A percentile compares a stretch with the other conserved stretches of the same genome.
These are phyloP conservation scores for Penicillium bovifimosum DNA, from an alignment of 495 filamentous ascomycete genomes.

Conservation along the genomic window DNA sequence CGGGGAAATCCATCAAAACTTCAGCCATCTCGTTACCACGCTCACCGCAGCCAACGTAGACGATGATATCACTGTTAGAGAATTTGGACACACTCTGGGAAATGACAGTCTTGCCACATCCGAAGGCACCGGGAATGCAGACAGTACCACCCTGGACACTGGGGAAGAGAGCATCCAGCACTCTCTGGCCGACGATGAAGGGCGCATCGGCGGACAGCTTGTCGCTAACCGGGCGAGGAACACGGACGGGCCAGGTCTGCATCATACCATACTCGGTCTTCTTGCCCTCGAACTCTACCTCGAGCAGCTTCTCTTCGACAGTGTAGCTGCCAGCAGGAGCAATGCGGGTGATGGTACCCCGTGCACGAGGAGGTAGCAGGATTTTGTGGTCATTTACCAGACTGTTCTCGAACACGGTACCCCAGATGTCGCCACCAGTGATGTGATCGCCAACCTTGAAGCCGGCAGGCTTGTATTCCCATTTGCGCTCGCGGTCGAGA, in stretches of 20 bases:
- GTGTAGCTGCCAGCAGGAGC: conserved; percentile 87
- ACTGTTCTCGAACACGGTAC: conserved; percentile 91
- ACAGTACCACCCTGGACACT: conserved; percentile 96
- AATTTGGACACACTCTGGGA: conserved; percentile 98
- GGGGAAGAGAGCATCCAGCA: conserved; percentile 96
- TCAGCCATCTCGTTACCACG: conserved; percentile 99
- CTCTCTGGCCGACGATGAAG: conserved; percentile 93
- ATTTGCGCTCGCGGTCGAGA: conserved; percentile 81
- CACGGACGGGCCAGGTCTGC: conserved; percentile 99
- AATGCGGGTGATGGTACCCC: conserved; percentile 87
- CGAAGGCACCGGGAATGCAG: conserved; percentile 97
- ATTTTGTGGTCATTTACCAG: conserved; percentile 94
- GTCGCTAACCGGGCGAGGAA: conserved; percentile 83
- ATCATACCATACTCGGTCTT: conserved; percentile 93
- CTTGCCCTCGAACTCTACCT: conserved; percentile 94
- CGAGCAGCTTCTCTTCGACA: conserved; percentile 88
- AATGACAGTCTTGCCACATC: conserved; percentile 99
- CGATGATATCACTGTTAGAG: conserved; percentile 98
- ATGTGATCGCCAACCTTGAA: conserved; percentile 96
- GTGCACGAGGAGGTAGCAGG: conserved; percentile 82
- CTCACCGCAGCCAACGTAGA: conserved; percentile 98
- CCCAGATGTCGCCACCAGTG: conserved; percentile 92
- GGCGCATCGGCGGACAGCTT: conserved; percentile 82
- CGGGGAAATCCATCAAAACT: conserved; percentile 99
- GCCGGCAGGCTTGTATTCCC: conserved; percentile 83